phyloP scores from a whole-genome alignment of 805 yeast species.

The Diddensiella caesifluorescens region DNA sequence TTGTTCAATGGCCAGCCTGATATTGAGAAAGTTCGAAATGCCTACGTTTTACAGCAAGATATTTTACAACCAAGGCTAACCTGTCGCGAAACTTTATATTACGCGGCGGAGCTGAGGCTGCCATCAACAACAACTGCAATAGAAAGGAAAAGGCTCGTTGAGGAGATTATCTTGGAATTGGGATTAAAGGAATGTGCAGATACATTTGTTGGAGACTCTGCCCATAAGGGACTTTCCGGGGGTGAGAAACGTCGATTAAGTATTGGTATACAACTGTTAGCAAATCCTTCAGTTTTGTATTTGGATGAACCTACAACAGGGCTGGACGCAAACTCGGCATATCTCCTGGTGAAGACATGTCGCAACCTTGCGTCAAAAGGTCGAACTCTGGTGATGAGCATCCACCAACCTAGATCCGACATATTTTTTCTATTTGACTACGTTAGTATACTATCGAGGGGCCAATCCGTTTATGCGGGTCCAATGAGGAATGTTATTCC shows the following conservation, averaged over 20 bases:
- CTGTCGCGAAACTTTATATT: conserved; percentile 61
- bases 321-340: conserved; percentile 72
- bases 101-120: conserved; percentile 66
- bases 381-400: conserved; percentile 66
- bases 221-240: conserved; percentile 64
- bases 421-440: conserved; percentile 64
- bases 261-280: conserved; percentile 69
- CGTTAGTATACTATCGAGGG: conserved; percentile 63
- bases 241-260: conserved; percentile 79
- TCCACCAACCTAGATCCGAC: conserved; percentile 82
- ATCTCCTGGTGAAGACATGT: conserved; percentile 54
- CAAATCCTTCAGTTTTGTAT: conserved; percentile 70
- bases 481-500: conserved; percentile 40
- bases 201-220: conserved; percentile 50
- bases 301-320: conserved; percentile 90
- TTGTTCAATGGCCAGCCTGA: conserved; percentile 26
- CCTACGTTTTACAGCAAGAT: conserved; percentile 77
- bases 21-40: conserved; percentile 36
- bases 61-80: conserved; percentile 65
- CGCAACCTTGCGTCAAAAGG: conserved; percentile 54
- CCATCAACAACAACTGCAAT: conserved; percentile 40
- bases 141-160: conserved; percentile 48
- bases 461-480: conserved; percentile 42
- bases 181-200: conserved; percentile 62
- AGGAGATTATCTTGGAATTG: conserved; percentile 55